These are phyloP conservation scores for Kalaharituber pfeilii DNA, from an alignment of 2,329 filamentous ascomycete species.

Conservation along the genomic window DNA sequence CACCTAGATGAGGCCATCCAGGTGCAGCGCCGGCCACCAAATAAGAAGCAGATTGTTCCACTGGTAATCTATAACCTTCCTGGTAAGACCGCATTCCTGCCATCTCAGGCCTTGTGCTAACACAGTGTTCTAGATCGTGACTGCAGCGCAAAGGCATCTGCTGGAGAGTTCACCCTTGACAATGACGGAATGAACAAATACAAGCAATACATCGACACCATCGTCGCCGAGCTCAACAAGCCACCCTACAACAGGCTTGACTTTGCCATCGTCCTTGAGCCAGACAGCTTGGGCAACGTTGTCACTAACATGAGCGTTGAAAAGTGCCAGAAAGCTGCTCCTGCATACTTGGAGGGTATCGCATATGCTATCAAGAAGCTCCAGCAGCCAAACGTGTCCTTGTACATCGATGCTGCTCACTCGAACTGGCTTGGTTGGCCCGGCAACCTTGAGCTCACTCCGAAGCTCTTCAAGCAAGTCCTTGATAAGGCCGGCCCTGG, in stretches of 20 bases:
- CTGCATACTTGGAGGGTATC: conserved; percentile 30
- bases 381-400: conserved; percentile 26
- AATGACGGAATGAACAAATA: conserved; percentile 29
- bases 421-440: conserved; percentile 32
- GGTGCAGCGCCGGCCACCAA: conserved; percentile 24
- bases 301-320: conserved; percentile 29
- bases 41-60: conserved; percentile 29
- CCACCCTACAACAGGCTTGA: conserved; percentile 23
- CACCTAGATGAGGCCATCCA: conserved; percentile 2
- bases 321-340: conserved; percentile 27
- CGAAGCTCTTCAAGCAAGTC: conserved; percentile 29
- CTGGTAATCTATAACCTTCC: conserved; percentile 30
- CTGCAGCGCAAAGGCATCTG: conserved; percentile 31
- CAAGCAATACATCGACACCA: conserved; percentile 29
- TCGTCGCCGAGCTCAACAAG: conserved; percentile 21
- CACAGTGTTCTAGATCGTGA: conserved; percentile 31
- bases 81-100: too few relatives aligned
- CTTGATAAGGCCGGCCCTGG: conserved; percentile 24
- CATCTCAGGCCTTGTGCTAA: too few relatives aligned
- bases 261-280: conserved; percentile 32
- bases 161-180: conserved; percentile 28
- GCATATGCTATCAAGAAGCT: conserved; percentile 29
- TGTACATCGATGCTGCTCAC: conserved; percentile 31
- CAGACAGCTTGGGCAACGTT: conserved; percentile 31
- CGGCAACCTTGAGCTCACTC: conserved; percentile 28